phyloP scores from a whole-genome alignment of 2,329 filamentous ascomycete genomes.

The Pestalotiopsis sp. region DNA sequence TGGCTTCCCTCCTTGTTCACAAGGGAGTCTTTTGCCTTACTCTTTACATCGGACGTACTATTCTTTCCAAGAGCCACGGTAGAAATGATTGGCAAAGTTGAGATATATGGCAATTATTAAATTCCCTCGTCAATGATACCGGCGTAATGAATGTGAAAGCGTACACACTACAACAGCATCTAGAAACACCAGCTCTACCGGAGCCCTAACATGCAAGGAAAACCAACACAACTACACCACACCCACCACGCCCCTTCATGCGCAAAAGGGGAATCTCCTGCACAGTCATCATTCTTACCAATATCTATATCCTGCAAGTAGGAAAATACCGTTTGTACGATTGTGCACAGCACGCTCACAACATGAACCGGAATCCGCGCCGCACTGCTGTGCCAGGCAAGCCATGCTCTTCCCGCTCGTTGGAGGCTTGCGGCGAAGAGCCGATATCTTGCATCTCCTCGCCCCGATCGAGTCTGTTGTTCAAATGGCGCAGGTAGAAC shows the following conservation, averaged over 20 bases:
- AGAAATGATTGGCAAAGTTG: neutral
- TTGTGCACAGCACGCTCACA: neutral
- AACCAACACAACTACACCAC: too few relatives aligned
- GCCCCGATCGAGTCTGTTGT: neutral
- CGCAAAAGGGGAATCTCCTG: neutral
- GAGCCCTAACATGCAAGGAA: too few relatives aligned
- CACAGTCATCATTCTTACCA: neutral
- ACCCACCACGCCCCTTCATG: too few relatives aligned
- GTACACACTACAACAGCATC: neutral
- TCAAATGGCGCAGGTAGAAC: neutral
- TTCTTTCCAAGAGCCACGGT: too few relatives aligned
- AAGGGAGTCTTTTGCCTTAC: too few relatives aligned
- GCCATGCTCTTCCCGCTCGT: conserved; percentile 2
- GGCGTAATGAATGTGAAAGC: neutral
- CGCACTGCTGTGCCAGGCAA: conserved; percentile 1
- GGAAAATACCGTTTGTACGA: neutral
- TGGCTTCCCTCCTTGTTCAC: too few relatives aligned
- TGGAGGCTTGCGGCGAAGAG: neutral
- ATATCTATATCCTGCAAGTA: neutral
- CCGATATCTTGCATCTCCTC: neutral
- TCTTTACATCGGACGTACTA: too few relatives aligned
- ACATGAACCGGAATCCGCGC: conserved; percentile 2
- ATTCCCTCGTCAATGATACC: too few relatives aligned
- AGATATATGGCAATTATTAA: neutral
- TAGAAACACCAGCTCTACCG: neutral